Percentiles rank a stretch among this genome's conserved stretches.
These are phyloP conservation scores for Chlorella sp. DNA, from an alignment of 139 green algal species.

Conservation along the genomic window DNA sequence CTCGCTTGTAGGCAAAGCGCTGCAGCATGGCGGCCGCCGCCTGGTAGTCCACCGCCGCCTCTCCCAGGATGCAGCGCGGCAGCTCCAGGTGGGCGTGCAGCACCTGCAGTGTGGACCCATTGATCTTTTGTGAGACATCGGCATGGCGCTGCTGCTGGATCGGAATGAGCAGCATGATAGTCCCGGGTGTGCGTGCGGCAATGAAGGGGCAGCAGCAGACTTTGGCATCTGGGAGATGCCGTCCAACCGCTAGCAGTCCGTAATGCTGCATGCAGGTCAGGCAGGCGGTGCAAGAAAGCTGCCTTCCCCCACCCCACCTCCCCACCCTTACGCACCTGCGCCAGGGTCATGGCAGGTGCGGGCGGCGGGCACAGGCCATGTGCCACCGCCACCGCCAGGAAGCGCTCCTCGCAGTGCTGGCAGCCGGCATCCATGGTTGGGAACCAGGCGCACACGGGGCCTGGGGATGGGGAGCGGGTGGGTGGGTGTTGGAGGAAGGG, in stretches of 20 bases:
- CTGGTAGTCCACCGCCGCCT: neutral
- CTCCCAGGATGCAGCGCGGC: conserved; percentile 23
- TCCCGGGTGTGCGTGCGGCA: too few relatives aligned
- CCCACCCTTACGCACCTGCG: conserved; percentile 13
- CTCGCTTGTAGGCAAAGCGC: neutral
- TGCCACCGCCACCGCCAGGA: conserved; percentile 53
- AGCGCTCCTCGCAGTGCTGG: conserved; percentile 65
- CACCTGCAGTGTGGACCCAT: conserved; percentile 5
- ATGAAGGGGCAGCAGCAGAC: too few relatives aligned
- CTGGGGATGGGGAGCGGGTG: too few relatives aligned
- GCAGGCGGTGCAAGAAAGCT: too few relatives aligned
- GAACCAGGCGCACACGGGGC: conserved; percentile 54
- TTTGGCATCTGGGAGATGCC: too few relatives aligned
- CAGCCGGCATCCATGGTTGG: conserved; percentile 59
- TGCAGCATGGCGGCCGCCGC: conserved; percentile 22
- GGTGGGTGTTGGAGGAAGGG: too few relatives aligned
- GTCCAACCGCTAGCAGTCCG: too few relatives aligned
- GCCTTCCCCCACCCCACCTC: too few relatives aligned
- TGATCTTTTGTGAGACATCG: too few relatives aligned
- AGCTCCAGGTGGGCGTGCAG: conserved; percentile 46
- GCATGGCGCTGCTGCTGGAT: too few relatives aligned
- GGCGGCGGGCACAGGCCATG: conserved; percentile 48
- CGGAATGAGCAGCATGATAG: too few relatives aligned
- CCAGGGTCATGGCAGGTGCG: conserved; percentile 37
- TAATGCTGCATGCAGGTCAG: too few relatives aligned